These are phyloP conservation scores for Colletotrichum navitas DNA, from an alignment of 2,329 filamentous ascomycete species.

Conservation along the genomic window DNA sequence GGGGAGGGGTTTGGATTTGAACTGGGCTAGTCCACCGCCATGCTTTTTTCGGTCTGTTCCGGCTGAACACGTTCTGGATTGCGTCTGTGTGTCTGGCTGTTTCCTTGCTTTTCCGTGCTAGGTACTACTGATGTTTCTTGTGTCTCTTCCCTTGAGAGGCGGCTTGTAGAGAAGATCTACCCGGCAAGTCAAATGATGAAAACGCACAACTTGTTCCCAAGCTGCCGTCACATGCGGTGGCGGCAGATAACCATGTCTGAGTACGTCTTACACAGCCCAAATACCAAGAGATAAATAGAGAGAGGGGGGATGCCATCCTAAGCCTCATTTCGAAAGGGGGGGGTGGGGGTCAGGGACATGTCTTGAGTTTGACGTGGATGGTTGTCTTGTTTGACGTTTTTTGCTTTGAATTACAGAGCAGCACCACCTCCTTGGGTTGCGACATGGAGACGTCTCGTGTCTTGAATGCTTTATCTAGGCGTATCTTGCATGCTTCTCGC, in stretches of 20 bases:
- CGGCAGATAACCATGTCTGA: neutral
- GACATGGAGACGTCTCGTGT: slow-evolving; percentile 16
- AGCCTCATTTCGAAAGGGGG: neutral
- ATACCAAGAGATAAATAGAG: slow-evolving; percentile 11
- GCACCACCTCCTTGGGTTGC: slow-evolving; percentile 26
- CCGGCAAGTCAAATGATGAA: slow-evolving; percentile 25
- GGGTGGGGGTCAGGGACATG: slow-evolving; percentile 15
- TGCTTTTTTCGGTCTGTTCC: neutral
- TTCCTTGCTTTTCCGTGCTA: neutral
- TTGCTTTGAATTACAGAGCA: slow-evolving; percentile 8
- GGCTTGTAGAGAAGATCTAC: neutral
- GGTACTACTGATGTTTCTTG: neutral
- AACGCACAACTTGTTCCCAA: slow-evolving; percentile 25
- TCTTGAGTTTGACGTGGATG: slow-evolving; percentile 16
- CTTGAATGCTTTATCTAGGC: slow-evolving; percentile 34
- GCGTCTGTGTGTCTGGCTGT: neutral
- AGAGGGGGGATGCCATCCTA: neutral
- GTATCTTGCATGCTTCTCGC: slow-evolving; percentile 34
- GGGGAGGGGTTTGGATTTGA: neutral
- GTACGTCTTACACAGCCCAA: slow-evolving; percentile 12
- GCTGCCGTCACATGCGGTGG: slow-evolving; percentile 26
- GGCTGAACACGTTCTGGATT: neutral
- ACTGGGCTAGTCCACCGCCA: neutral
- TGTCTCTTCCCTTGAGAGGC: neutral
- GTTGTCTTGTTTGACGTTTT: slow-evolving; percentile 32